These are phyloP conservation scores for Zea mays DNA, from an alignment of 176 grass and related monocot genomes.

Conservation along the genomic window DNA sequence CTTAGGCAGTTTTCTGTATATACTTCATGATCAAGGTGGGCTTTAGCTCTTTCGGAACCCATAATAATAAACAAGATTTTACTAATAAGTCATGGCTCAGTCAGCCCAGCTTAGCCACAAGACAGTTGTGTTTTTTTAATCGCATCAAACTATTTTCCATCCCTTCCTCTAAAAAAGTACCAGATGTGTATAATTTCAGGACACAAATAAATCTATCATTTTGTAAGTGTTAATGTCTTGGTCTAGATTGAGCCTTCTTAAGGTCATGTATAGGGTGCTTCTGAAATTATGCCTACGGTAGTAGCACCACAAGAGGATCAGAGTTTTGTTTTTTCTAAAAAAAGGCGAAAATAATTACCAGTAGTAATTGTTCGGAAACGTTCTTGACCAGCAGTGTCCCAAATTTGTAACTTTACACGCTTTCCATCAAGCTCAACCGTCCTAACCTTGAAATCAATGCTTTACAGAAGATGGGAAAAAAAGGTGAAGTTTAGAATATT, in stretches of 20 bases:
- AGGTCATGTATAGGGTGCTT: not conserved
- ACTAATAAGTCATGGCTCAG: not conserved
- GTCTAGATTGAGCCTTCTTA: not conserved
- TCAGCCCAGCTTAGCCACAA: not conserved
- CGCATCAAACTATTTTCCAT: not conserved
- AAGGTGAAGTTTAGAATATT: not conserved
- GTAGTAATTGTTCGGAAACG: constrained; percentile 91
- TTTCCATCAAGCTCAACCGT: constrained; percentile 88
- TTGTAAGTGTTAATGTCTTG: not conserved
- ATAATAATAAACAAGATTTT: not conserved
- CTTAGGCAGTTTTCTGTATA: not conserved
- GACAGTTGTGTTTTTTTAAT: not conserved
- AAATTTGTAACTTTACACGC: constrained; percentile 87
- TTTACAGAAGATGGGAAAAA: constrained; percentile 28
- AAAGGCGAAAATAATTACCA: constrained; percentile 39
- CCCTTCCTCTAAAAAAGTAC: not conserved
- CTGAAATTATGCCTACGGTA: not conserved
- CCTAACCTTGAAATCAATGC: constrained; percentile 92
- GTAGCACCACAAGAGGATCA: not conserved
- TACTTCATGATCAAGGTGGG: not conserved
- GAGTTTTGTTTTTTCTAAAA: too few relatives aligned
- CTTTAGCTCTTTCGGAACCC: not conserved
- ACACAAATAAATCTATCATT: not conserved
- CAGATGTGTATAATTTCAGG: not conserved
- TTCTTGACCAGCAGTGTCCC: constrained; percentile 94